Conservation (phyloP, 371 early-diverging fungal genomes). For the Rhizopus delemar region DNA sequence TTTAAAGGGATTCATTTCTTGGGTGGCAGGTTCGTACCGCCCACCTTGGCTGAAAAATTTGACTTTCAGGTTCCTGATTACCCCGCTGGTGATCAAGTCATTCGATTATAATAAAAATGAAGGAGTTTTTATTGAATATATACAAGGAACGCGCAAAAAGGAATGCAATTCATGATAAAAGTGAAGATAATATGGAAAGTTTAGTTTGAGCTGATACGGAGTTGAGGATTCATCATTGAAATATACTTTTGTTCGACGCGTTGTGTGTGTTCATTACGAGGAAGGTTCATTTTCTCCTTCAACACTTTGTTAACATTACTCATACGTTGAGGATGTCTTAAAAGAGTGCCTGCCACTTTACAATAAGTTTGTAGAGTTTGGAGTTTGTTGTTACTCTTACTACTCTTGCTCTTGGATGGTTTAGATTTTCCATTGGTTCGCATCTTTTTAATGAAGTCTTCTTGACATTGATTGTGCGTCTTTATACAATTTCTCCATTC, state of each 20-base stretch:
- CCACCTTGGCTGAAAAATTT: constrained; percentile 61
- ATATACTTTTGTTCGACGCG: constrained; percentile 4
- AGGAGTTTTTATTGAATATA: neutral
- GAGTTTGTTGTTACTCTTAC: neutral
- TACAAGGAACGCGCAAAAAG: neutral
- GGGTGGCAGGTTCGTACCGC: constrained; percentile 88
- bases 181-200: neutral
- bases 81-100: constrained; percentile 66
- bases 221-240: constrained; percentile 3
- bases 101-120: constrained; percentile 20
- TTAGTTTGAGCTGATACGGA: constrained; percentile 3
- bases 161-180: neutral
- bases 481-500: neutral
- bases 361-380: constrained; percentile 23
- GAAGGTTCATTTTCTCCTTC: constrained; percentile 7
- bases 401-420: neutral
- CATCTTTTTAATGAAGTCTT: neutral
- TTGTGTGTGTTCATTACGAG: neutral
- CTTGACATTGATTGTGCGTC: neutral
- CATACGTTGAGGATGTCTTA: constrained; percentile 30
- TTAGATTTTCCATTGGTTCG: neutral
- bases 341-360: constrained; percentile 18
- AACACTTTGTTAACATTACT: constrained; percentile 13
- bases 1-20: constrained; percentile 82
- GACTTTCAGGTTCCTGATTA: constrained; percentile 65